Evolutionary conservation across 139 green algal genomes (phyloP).

Genomic region (Coelastrella sp.): DNA sequence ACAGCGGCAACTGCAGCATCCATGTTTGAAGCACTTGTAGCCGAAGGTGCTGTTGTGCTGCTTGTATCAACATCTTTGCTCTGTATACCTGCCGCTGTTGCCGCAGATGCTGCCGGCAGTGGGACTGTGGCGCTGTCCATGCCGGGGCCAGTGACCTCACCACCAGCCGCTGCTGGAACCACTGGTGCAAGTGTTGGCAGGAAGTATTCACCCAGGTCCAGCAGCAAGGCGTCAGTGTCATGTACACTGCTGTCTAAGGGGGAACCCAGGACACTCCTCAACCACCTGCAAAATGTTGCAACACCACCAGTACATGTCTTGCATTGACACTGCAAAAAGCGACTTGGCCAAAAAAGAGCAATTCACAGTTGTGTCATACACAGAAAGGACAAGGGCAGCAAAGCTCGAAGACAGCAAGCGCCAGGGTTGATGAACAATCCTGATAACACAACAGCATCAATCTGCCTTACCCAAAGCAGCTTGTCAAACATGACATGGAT

Average conservation of each 20-base stretch:
- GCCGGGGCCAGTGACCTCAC: neutral
- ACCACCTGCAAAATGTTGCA: neutral
- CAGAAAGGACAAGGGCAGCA: too few relatives aligned
- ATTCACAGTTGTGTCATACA: too few relatives aligned
- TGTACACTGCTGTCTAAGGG: neutral
- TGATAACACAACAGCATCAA: neutral
- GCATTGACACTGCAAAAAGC: too few relatives aligned
- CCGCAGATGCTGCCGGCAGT: neutral
- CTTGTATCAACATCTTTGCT: too few relatives aligned
- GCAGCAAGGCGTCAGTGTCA: conserved; percentile 7
- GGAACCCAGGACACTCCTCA: neutral
- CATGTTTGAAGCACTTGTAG: neutral
- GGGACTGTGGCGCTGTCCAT: neutral
- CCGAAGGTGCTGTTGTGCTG: neutral
- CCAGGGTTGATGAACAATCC: neutral
- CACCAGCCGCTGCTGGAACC: conserved; percentile 10
- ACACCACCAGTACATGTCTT: too few relatives aligned
- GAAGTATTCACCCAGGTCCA: conserved; percentile 37
- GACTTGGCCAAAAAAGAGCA: too few relatives aligned
- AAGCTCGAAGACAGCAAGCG: too few relatives aligned
- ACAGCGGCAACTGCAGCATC: conserved; percentile 5
- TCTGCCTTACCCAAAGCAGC: neutral
- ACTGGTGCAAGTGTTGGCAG: neutral
- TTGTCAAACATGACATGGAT: neutral
- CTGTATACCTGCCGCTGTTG: too few relatives aligned